Evolutionary conservation across 176 grass and related monocot genomes (phyloP).

Genomic region (Rhipidocladum racemiflorum): DNA sequence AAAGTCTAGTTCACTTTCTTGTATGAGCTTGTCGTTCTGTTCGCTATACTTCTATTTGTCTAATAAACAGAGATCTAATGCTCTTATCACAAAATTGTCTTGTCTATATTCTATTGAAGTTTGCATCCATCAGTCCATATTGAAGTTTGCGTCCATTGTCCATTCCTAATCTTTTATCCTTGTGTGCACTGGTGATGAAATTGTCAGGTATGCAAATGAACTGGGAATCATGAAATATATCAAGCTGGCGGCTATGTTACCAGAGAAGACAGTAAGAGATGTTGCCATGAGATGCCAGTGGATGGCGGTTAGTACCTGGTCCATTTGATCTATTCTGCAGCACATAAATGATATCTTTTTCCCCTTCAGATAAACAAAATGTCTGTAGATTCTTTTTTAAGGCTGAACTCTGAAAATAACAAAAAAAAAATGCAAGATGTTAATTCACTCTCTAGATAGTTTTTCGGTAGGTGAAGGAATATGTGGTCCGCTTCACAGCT

Average conservation of each 20-base stretch:
- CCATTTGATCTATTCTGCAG: conserved; percentile 15
- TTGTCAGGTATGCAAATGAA: conserved; percentile 72
- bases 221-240: conserved; percentile 94
- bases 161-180: conserved; percentile 14
- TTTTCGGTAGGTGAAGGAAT: conserved; percentile 22
- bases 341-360: not conserved
- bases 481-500: conserved; percentile 22
- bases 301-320: conserved; percentile 70
- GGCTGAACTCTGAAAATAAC: not conserved
- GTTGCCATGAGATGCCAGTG: conserved; percentile 97
- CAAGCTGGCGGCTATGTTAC: conserved; percentile 83
- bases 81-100: not conserved
- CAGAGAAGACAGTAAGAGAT: conserved; percentile 95
- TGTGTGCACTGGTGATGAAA: conserved; percentile 22
- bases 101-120: not conserved
- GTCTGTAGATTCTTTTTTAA: conserved; percentile 3
- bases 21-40: not conserved
- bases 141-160: not conserved
- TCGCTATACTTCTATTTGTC: not conserved
- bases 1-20: not conserved
- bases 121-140: not conserved
- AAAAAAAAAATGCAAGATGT: conserved; percentile 14
- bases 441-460: conserved; percentile 5
- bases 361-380: not conserved
- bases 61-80: not conserved